A percentile compares a stretch with the other conserved stretches of the same genome.
Evolutionary conservation across 192 early-diverging fungal genomes (phyloP).

Genomic region (Mycoemilia scoparia): DNA sequence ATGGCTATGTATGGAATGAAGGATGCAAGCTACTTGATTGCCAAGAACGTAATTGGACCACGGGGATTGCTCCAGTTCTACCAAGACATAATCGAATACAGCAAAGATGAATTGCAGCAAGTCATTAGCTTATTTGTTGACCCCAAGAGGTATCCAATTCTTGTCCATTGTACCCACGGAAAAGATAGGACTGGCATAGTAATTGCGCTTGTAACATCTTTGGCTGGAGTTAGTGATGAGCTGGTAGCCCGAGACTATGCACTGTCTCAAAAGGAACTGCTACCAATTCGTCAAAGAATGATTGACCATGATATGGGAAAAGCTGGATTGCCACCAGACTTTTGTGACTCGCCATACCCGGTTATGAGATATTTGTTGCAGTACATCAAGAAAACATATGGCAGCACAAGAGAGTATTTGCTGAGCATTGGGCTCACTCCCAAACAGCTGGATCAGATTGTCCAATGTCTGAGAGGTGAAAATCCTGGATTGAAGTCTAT

Average conservation of each 20-base stretch:
- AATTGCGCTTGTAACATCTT: slow-evolving; percentile 31
- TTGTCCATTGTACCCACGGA: slow-evolving; percentile 49
- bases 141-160: slow-evolving; percentile 33
- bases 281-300: slow-evolving; percentile 21
- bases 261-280: slow-evolving; percentile 23
- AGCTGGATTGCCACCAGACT: slow-evolving; percentile 29
- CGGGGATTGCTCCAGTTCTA: slow-evolving; percentile 32
- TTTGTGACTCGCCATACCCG: slow-evolving; percentile 28
- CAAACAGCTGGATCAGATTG: slow-evolving; percentile 22
- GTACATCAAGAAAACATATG: slow-evolving; percentile 18
- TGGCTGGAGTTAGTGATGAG: slow-evolving; percentile 31
- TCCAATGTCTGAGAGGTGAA: slow-evolving; percentile 27
- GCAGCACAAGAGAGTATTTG: slow-evolving; percentile 20
- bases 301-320: slow-evolving; percentile 30
- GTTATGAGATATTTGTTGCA: slow-evolving; percentile 22
- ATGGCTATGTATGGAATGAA: slow-evolving; percentile 28
- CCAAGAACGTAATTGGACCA: slow-evolving; percentile 21
- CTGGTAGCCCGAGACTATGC: slow-evolving; percentile 39
- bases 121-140: slow-evolving; percentile 33
- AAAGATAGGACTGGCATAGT: slow-evolving; percentile 50
- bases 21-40: slow-evolving; percentile 27
- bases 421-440: slow-evolving; percentile 15
- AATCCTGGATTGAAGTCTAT: too few relatives aligned
- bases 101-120: slow-evolving; percentile 29
- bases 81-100: slow-evolving; percentile 24